Base-by-base conservation (phyloP, 768 basidiomycete species). In the Leccinum olivaceopallidum region DNA sequence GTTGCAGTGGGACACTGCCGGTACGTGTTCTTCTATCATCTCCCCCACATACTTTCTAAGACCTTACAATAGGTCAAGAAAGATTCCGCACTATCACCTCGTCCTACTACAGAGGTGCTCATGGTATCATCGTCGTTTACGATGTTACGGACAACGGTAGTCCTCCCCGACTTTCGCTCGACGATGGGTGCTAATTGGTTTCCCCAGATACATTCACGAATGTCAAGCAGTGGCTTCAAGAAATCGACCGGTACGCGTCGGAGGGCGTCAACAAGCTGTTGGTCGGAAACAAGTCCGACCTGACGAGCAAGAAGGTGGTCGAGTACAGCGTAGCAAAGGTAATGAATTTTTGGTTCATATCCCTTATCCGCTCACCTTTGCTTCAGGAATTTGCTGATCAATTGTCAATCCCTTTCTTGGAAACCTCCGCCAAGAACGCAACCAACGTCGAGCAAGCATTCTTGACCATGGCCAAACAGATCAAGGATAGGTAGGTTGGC, bases 361-460 rank as follows among this genome's bases (percentile, higher is more conserved):
- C 16, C 44, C 52, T 51, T 32, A 9, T 30, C 22, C 37, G 22
- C 32, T 64, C 28, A 71, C 44, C 56, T n/a, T 62, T 56, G 34
- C 26, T 55, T 0, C 63, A 96, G 86, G 94, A 96, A 83, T 92
- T 98, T 70, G 94, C 97, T 28, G 94, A 98, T 73, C 95, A 98
- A 73, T 82, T 98, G 66, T 83, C 82, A 62, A 89, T 99, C 67
- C 89, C 94, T 52, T 98, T 97, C 88, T 79, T 99, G 72, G 97
- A 99, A 81, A 99, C 97, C 13, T 94, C 92, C n/a, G 97, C 97
- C 37, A 98, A 98, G 90, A 94, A 92, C 69, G 94, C 95, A 56
- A 95, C 95, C 63, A 97, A 97, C 68, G 97, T 99, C 61, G 97
- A 99, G 76, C 94, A 99, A 77, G 95, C 97, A 6, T 99, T 99